Percentiles rank a stretch among this genome's conserved stretches.
Conservation (phyloP, 1,284 basidiomycete genomes). For the Coniferiporia sulphurascens region DNA sequence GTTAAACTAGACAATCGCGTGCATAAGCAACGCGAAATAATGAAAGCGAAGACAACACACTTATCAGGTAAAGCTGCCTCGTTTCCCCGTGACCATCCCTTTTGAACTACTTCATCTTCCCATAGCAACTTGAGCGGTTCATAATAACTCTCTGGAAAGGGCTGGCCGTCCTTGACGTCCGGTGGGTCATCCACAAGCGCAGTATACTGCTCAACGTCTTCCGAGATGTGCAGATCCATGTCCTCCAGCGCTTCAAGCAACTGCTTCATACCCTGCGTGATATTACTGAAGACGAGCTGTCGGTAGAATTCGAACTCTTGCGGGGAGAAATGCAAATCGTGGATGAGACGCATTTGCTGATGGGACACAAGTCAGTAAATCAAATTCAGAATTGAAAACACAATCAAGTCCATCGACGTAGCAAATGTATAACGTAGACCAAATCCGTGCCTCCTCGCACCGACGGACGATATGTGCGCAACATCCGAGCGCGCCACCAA, state of each 20-base stretch:
- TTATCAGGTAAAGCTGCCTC: constrained; percentile 89
- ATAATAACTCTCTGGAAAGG: constrained; percentile 64
- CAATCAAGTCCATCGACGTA: neutral
- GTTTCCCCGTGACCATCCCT: constrained; percentile 71
- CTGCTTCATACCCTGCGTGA: constrained; percentile 79
- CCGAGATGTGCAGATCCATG: constrained; percentile 69
- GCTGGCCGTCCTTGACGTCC: constrained; percentile 75
- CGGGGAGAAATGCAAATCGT: constrained; percentile 69
- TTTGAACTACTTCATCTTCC: constrained; percentile 73
- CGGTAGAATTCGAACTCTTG: constrained; percentile 79
- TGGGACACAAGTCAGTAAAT: constrained; percentile 8
- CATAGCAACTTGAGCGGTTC: constrained; percentile 71
- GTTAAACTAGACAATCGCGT: constrained; percentile 27
- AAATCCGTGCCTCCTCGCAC: neutral
- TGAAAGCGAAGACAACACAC: constrained; percentile 37
- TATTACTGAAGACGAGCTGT: constrained; percentile 88
- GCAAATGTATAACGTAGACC: neutral
- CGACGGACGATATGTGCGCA: neutral
- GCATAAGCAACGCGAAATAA: neutral
- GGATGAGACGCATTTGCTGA: constrained; percentile 87
- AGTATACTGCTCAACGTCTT: constrained; percentile 51
- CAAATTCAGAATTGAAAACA: neutral
- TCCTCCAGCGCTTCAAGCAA: constrained; percentile 88
- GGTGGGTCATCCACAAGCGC: constrained; percentile 63
- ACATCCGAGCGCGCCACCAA: neutral